A percentile compares a stretch with the other conserved stretches of the same genome.
phyloP scores from a whole-genome alignment of 2,329 filamentous ascomycete species.

The Metarhizium robertsii region DNA sequence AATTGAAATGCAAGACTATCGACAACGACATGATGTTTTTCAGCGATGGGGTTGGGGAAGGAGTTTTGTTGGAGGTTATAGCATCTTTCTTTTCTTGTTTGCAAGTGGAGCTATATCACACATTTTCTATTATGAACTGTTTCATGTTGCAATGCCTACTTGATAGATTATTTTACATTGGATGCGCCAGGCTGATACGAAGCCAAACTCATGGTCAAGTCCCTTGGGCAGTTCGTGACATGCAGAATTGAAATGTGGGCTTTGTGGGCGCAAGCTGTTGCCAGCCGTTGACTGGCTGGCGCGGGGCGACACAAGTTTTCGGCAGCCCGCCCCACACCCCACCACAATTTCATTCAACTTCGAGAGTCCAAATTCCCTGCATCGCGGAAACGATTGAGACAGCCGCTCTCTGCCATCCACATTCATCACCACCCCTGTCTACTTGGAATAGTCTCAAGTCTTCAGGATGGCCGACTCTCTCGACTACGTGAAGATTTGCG shows the following conservation, averaged over 20 bases:
- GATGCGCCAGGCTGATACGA: not conserved
- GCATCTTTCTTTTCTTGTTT: not conserved
- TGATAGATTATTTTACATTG: not conserved
- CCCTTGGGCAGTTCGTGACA: not conserved
- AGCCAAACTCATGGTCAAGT: not conserved
- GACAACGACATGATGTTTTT: not conserved
- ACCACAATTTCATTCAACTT: constrained; percentile 30
- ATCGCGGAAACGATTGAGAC: constrained; percentile 11
- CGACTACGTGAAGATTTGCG: constrained; percentile 53
- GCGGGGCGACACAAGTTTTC: constrained; percentile 21
- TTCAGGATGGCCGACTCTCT: constrained; percentile 44
- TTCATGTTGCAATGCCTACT: not conserved
- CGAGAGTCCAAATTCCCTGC: constrained; percentile 23
- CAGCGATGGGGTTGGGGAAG: not conserved
- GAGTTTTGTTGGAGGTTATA: not conserved
- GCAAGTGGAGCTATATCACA: not conserved
- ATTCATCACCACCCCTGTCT: not conserved
- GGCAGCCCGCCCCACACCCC: constrained; percentile 26
- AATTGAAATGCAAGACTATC: not conserved
- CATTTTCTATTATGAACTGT: not conserved
- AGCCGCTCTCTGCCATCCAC: not conserved
- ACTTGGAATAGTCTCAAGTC: constrained; percentile 2
- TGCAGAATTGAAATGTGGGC: constrained; percentile 3
- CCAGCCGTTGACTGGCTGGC: not conserved
- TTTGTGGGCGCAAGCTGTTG: constrained; percentile 1